A percentile compares a stretch with the other conserved stretches of the same genome.
Evolutionary conservation across 139 green algal genomes (phyloP).

Genomic region (Chlorokybus atmophyticus): DNA sequence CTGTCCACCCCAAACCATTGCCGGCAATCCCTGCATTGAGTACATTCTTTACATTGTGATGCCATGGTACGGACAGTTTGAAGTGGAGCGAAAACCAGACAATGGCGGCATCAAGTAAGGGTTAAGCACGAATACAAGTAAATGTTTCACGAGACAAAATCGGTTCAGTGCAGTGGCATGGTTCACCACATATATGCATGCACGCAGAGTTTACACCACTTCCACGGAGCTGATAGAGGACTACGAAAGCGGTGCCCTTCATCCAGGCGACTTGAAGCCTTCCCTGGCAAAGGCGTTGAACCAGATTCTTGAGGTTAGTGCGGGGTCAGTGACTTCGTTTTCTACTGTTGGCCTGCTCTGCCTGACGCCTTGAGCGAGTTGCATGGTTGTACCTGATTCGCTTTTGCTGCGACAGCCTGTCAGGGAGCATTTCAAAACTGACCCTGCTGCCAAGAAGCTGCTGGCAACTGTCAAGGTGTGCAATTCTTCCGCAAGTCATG

Average conservation of each 20-base stretch:
- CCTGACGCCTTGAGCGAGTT: no score
- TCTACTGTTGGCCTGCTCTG: no score
- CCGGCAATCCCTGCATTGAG: slow-evolving; percentile 85
- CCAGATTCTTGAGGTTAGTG: slow-evolving; percentile 9
- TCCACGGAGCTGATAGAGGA: slow-evolving; percentile 54
- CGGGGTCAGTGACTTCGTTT: no score
- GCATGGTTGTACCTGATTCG: no score
- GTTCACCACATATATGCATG: not conserved
- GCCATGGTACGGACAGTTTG: slow-evolving; percentile 74
- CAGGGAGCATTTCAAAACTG: no score
- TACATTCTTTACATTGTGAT: slow-evolving; percentile 88
- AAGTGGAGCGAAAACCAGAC: slow-evolving; percentile 42
- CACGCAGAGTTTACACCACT: slow-evolving; percentile 51
- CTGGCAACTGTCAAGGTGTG: no score
- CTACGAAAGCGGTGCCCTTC: slow-evolving; percentile 55
- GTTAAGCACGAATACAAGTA: not conserved
- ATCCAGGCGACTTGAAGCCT: slow-evolving; percentile 19
- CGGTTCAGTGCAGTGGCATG: not conserved
- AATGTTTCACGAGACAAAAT: not conserved
- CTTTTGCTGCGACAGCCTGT: no score
- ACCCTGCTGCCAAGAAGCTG: no score
- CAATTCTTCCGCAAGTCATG: no score
- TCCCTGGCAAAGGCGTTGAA: slow-evolving; percentile 14
- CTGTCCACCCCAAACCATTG: slow-evolving; percentile 57
- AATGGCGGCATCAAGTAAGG: slow-evolving; percentile 65